These are phyloP conservation scores for Sedum album DNA, from an alignment of 164 flowering plant species.

Conservation along the genomic window DNA sequence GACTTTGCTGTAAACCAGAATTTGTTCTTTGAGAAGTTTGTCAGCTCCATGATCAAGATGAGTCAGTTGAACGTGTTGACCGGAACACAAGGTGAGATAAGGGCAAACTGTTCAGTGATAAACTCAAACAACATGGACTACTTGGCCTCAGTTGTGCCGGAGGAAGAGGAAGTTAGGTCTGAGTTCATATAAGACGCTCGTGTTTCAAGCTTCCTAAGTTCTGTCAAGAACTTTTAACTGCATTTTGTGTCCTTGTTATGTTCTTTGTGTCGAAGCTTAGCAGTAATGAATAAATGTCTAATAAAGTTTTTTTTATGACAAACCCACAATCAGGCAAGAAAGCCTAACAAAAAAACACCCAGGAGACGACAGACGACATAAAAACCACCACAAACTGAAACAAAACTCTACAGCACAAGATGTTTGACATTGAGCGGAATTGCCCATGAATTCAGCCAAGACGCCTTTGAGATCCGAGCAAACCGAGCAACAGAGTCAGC, in stretches of 20 bases:
- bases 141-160: slow-evolving; percentile 18
- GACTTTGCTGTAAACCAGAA: slow-evolving; percentile 37
- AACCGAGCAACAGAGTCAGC: too few species aligned
- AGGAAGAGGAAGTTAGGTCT: slow-evolving; percentile 12
- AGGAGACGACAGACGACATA: too few species aligned
- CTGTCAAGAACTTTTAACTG: not conserved
- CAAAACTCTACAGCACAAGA: too few species aligned
- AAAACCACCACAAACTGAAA: too few species aligned
- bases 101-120: slow-evolving; percentile 45
- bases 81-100: slow-evolving; percentile 48
- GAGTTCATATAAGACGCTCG: not conserved
- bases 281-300: not conserved
- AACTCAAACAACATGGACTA: slow-evolving; percentile 20
- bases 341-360: too few species aligned
- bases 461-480: too few species aligned
- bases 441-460: too few species aligned
- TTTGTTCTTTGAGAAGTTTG: slow-evolving; percentile 45
- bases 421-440: too few species aligned
- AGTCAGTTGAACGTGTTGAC: slow-evolving; percentile 53
- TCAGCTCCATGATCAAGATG: slow-evolving; percentile 45
- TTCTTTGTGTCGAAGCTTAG: not conserved
- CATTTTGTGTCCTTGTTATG: not conserved
- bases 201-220: not conserved
- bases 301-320: too few species aligned
- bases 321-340: too few species aligned